phyloP scores from a whole-genome alignment of 2,329 filamentous ascomycete genomes.

The Trichoderma oligosporum region DNA sequence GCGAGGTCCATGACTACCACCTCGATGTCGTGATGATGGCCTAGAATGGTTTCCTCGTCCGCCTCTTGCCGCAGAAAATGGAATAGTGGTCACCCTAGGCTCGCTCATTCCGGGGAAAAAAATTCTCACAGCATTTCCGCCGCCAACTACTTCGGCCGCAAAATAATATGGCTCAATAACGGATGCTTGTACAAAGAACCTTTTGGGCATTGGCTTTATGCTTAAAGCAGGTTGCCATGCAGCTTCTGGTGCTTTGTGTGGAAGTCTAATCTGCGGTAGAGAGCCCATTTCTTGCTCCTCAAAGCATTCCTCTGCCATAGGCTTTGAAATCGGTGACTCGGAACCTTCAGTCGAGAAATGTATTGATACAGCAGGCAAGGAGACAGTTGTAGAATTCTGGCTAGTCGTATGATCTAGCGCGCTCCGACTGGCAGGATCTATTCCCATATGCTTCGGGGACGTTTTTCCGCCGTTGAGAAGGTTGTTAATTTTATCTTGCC shows the following conservation, averaged over 20 bases:
- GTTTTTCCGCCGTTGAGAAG: constrained; percentile 68
- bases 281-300: constrained; percentile 79
- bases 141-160: constrained; percentile 32
- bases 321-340: constrained; percentile 55
- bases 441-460: constrained; percentile 54
- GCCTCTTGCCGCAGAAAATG: constrained; percentile 34
- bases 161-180: constrained; percentile 37
- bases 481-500: constrained; percentile 82
- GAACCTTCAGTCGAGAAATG: constrained; percentile 35
- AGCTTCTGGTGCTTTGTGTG: constrained; percentile 56
- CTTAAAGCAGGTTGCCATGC: constrained; percentile 59
- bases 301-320: constrained; percentile 75
- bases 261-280: constrained; percentile 66
- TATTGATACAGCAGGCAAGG: constrained; percentile 47
- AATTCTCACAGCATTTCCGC: constrained; percentile 38
- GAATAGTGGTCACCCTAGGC: constrained; percentile 37
- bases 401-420: constrained; percentile 55
- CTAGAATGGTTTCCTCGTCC: constrained; percentile 29
- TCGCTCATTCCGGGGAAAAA: constrained; percentile 42
- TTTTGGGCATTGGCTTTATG: constrained; percentile 52
- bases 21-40: constrained; percentile 31
- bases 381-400: constrained; percentile 62
- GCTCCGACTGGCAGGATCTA: constrained; percentile 65
- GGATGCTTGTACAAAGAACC: constrained; percentile 43
- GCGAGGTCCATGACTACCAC: constrained; percentile 30